Conservation (phyloP, 768 basidiomycete species). For the Suillus hirtellus region DNA sequence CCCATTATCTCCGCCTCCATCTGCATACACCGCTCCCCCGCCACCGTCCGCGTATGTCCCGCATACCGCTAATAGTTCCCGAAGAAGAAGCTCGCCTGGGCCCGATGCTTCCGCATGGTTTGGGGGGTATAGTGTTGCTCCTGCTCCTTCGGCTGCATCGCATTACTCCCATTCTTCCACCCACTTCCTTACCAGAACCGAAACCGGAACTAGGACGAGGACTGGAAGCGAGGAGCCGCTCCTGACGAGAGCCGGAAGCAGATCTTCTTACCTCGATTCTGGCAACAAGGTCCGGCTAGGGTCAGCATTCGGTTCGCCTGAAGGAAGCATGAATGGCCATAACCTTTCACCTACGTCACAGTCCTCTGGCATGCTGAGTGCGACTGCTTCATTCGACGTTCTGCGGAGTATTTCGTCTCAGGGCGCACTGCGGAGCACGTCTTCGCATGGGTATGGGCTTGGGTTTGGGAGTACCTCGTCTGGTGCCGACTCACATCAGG, state of each 20-base stretch:
- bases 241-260: slow-evolving; percentile 15
- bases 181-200: slow-evolving; percentile 16
- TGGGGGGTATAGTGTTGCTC: slow-evolving; percentile 25
- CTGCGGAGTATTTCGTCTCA: slow-evolving; percentile 34
- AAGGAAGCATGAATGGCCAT: slow-evolving; percentile 23
- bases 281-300: slow-evolving; percentile 23
- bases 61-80: background rate
- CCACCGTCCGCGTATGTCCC: slow-evolving; percentile 31
- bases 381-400: slow-evolving; percentile 26
- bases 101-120: slow-evolving; percentile 29
- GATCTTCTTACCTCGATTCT: slow-evolving; percentile 5
- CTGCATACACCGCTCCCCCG: slow-evolving; percentile 12
- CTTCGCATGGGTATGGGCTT: slow-evolving; percentile 22
- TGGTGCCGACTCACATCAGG: slow-evolving; percentile 10
- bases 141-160: slow-evolving; percentile 29
- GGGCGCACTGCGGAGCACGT: slow-evolving; percentile 26
- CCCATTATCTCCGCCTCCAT: slow-evolving; percentile 25
- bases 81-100: slow-evolving; percentile 29
- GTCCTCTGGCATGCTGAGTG: slow-evolving; percentile 25
- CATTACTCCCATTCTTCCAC: slow-evolving; percentile 28
- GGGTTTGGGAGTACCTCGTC: slow-evolving; percentile 26
- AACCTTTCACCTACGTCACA: slow-evolving; percentile 8
- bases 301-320: slow-evolving; percentile 32
- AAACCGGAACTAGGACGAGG: slow-evolving; percentile 28
- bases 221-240: slow-evolving; percentile 34